These are phyloP conservation scores for Talaromyces funiculosus DNA, from an alignment of 2,329 filamentous ascomycete genomes.

Conservation along the genomic window DNA sequence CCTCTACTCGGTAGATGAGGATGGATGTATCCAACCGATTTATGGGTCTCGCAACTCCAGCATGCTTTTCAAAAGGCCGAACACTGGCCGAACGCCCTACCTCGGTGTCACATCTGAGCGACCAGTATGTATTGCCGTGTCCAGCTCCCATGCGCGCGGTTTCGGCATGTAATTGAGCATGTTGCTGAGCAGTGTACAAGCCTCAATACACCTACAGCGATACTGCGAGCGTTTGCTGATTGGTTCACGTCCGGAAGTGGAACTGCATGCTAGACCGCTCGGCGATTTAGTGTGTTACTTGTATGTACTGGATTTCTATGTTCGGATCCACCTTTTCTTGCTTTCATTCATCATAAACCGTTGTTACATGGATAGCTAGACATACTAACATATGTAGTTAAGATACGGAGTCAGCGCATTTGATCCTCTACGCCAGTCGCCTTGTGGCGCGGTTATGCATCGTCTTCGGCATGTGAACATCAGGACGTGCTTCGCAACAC, in stretches of 20 bases:
- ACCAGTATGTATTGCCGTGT: background rate
- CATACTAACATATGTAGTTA: too few species aligned
- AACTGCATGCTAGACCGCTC: background rate
- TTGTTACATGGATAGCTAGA: background rate
- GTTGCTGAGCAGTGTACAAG: background rate
- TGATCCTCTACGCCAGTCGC: background rate
- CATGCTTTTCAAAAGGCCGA: background rate
- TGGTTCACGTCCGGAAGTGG: background rate
- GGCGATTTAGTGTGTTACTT: background rate
- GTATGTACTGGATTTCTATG: background rate
- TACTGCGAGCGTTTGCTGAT: background rate
- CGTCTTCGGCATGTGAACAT: background rate
- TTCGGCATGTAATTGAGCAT: background rate
- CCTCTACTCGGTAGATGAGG: too few species aligned
- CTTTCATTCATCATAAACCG: background rate
- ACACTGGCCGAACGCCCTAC: background rate
- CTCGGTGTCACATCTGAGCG: background rate
- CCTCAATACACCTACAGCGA: background rate
- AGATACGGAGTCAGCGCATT: too few species aligned
- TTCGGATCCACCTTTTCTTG: background rate
- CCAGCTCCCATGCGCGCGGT: conserved; percentile 4
- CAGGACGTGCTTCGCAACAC: background rate
- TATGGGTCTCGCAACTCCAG: background rate
- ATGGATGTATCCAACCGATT: background rate
- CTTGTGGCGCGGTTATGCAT: background rate